phyloP scores from a whole-genome alignment of 2,329 filamentous ascomycete species.

The Exophiala lecanii-corni region DNA sequence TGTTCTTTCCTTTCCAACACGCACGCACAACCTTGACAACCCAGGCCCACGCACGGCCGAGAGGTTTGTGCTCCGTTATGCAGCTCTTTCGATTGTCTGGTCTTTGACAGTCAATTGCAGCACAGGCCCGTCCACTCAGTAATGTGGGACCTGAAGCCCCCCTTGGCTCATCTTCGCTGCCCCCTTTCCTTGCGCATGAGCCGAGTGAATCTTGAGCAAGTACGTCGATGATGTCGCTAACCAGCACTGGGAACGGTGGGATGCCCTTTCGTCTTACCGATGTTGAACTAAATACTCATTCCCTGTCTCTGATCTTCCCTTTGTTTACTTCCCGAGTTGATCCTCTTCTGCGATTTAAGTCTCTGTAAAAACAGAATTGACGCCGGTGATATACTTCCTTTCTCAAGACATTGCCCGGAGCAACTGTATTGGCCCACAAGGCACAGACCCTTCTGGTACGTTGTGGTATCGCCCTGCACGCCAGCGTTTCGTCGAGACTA shows the following conservation, averaged over 20 bases:
- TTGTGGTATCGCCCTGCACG: constrained; percentile 2
- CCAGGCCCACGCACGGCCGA: no score
- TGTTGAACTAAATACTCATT: no score
- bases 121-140: no score
- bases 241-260: background rate
- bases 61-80: no score
- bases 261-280: background rate
- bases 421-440: constrained; percentile 1
- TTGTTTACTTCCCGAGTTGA: background rate
- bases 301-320: background rate
- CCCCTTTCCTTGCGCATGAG: constrained; percentile 16
- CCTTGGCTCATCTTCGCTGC: constrained; percentile 1
- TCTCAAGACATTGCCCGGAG: constrained; percentile 11
- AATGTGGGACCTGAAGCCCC: constrained; percentile 14
- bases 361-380: background rate
- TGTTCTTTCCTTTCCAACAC: no score
- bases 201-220: background rate
- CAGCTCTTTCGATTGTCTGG: no score
- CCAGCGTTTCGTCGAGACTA: constrained; percentile 16
- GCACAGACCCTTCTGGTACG: constrained; percentile 10
- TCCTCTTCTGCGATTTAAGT: background rate
- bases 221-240: background rate
- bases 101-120: no score
- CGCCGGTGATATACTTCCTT: constrained; percentile 6
- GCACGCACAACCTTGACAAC: no score